Percentiles rank a stretch among this genome's conserved stretches.
phyloP scores from a whole-genome alignment of 108 stramenopile species.

The Skeletonema grethae region DNA sequence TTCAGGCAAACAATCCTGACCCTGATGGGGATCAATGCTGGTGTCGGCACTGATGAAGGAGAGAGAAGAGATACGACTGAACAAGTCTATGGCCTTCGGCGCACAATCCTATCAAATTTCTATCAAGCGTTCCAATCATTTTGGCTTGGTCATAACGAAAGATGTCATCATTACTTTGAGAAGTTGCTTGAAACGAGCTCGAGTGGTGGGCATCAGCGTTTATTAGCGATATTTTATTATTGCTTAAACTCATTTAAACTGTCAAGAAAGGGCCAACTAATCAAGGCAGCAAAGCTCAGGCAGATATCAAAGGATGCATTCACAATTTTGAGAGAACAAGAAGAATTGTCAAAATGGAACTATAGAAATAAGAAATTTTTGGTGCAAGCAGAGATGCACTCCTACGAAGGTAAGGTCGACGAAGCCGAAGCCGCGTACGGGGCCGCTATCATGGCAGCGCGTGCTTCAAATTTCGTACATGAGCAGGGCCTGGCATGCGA shows the following conservation, averaged over 20 bases:
- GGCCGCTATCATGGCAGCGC: constrained; percentile 8
- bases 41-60: neutral
- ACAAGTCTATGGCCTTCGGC: neutral
- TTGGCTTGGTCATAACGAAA: constrained; percentile 23
- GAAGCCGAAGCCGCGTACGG: constrained; percentile 1
- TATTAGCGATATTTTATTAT: neutral
- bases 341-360: constrained; percentile 24
- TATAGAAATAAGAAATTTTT: constrained; percentile 27
- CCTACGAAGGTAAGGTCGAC: neutral
- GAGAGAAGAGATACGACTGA: neutral
- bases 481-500: constrained; percentile 12
- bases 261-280: neutral
- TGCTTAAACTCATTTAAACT: constrained; percentile 3
- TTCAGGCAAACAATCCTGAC: constrained; percentile 24
- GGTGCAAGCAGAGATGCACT: constrained; percentile 15
- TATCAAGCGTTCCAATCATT: constrained; percentile 13
- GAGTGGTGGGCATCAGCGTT: neutral
- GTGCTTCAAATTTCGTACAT: neutral
- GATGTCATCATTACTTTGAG: constrained; percentile 15
- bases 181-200: neutral
- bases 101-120: neutral
- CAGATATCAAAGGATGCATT: constrained; percentile 12
- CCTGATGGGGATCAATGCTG: constrained; percentile 9
- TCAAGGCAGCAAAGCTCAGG: constrained; percentile 7
- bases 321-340: neutral